phyloP scores from a whole-genome alignment of 768 basidiomycete species.

The Boletellus ananiceps region DNA sequence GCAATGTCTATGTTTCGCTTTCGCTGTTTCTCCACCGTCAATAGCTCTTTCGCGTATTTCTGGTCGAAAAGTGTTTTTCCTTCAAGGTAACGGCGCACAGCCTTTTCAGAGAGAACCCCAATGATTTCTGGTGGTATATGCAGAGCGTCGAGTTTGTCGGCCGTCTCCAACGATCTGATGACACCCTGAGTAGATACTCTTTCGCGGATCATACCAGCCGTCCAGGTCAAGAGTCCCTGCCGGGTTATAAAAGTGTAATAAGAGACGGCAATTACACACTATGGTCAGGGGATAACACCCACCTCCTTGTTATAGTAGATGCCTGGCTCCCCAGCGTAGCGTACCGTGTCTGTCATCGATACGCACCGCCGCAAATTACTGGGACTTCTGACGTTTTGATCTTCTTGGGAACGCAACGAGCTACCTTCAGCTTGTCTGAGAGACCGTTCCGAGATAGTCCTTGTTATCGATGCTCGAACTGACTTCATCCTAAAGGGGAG shows the following conservation, averaged over 20 bases:
- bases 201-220: slow-evolving; percentile 82
- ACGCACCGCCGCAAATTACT: slow-evolving; percentile 15
- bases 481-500: slow-evolving; percentile 17
- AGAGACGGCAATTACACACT: background rate
- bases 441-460: slow-evolving; percentile 14
- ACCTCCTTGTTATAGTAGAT: slow-evolving; percentile 55
- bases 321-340: slow-evolving; percentile 56
- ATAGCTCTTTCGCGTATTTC: slow-evolving; percentile 57
- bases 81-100: slow-evolving; percentile 71
- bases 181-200: slow-evolving; percentile 78
- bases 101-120: slow-evolving; percentile 70
- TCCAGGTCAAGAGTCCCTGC: slow-evolving; percentile 37
- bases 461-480: slow-evolving; percentile 6
- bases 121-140: slow-evolving; percentile 60
- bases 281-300: slow-evolving; percentile 12
- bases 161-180: slow-evolving; percentile 77
- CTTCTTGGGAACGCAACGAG: slow-evolving; percentile 5
- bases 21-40: slow-evolving; percentile 63
- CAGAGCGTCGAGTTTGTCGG: slow-evolving; percentile 61
- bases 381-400: slow-evolving; percentile 19
- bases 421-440: background rate
- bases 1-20: slow-evolving; percentile 59
- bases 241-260: background rate
- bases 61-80: slow-evolving; percentile 56
- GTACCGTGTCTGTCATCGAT: slow-evolving; percentile 12